Evolutionary conservation across 768 basidiomycete genomes (phyloP), one percentile per base, ranked within the genome.

Genomic region (Russula ochroleuca): DNA sequence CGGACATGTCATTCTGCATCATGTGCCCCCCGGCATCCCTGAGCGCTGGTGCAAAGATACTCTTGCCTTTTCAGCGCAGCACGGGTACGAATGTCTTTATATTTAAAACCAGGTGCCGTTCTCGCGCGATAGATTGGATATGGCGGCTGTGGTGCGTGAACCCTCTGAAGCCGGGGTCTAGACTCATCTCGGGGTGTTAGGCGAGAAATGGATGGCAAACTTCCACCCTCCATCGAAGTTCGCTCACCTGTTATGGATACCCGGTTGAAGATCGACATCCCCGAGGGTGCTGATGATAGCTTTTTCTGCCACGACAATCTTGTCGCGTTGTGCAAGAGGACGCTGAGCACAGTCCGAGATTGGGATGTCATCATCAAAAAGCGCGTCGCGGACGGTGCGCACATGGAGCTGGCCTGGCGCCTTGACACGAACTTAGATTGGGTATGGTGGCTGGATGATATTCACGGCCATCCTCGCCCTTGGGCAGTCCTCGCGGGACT

Each of bases 71-170:
- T 61, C 79, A 77, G 59, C 74, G 78, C 13, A 72, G 80, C 56
- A 81, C 83, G 64, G 92, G 94, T 5, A 91, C 87, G 0, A 88
- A 93, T 66, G 82, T 96, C 31, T 96, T 94, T 72, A 79, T 96
- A 33, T 90, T 95, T 74, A 95, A 96, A 70, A 69, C 79, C 19
- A 91, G 88, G 72, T 86, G 85, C 66, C 83, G 90, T 33, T 85
- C 88, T 6, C 78, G 92, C 57, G 87, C 90, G 1, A 79, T 83
- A 43, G 94, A 97, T 73, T 98, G 95, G 95, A 79, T 85, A 50
- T 97, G 94, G 94, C 81, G 84, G 57, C 76, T 97, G 51, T 94
- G 92, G 94, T 87, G 68, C 23, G 63, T 65, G 28, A 41, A 35
- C 28, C 48, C 13, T 31, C 41, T 19, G n/a, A 40, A 49, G 21